A percentile compares a stretch with the other conserved stretches of the same genome.
Evolutionary conservation across 2,329 filamentous ascomycete species (phyloP).

Genomic region (Macrophomina phaseolina): DNA sequence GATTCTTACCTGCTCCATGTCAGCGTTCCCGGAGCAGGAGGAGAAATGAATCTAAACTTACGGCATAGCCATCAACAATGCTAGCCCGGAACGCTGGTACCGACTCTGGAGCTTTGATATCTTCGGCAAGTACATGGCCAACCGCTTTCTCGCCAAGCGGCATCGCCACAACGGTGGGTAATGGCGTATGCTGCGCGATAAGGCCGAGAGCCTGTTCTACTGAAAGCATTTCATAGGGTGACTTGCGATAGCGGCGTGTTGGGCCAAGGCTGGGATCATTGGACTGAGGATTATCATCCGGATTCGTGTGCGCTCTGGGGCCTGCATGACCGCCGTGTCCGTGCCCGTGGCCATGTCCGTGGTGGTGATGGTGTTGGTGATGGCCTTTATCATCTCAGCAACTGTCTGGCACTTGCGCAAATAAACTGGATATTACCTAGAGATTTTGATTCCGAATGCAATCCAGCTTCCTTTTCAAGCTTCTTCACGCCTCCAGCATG

Average conservation of each 20-base stretch:
- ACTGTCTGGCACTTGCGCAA: too few species aligned
- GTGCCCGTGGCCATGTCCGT: slow-evolving; percentile 66
- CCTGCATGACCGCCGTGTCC: slow-evolving; percentile 59
- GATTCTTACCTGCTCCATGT: slow-evolving; percentile 35
- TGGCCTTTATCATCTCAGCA: slow-evolving; percentile 29
- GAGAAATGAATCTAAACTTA: slow-evolving; percentile 14
- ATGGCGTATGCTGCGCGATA: slow-evolving; percentile 75
- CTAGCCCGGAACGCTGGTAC: slow-evolving; percentile 95
- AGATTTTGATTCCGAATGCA: slow-evolving; percentile 45
- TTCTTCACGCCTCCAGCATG: slow-evolving; percentile 83
- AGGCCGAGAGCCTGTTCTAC: slow-evolving; percentile 79
- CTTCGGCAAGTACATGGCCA: slow-evolving; percentile 80
- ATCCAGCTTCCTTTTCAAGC: slow-evolving; percentile 81
- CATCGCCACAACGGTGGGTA: slow-evolving; percentile 60
- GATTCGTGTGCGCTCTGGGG: slow-evolving; percentile 72
- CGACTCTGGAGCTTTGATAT: slow-evolving; percentile 78
- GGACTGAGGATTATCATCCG: slow-evolving; percentile 61
- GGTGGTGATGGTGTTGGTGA: slow-evolving; percentile 53
- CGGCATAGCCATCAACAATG: slow-evolving; percentile 94
- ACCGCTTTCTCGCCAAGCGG: slow-evolving; percentile 71
- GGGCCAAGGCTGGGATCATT: slow-evolving; percentile 66
- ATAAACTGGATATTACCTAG: slow-evolving; percentile 30
- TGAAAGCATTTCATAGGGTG: slow-evolving; percentile 89
- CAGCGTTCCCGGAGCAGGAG: background rate
- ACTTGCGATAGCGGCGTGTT: slow-evolving; percentile 76